Evolutionary conservation across 2,329 filamentous ascomycete species (phyloP), one percentile per base, ranked within the genome.

Genomic region (Fusarium sp.): DNA sequence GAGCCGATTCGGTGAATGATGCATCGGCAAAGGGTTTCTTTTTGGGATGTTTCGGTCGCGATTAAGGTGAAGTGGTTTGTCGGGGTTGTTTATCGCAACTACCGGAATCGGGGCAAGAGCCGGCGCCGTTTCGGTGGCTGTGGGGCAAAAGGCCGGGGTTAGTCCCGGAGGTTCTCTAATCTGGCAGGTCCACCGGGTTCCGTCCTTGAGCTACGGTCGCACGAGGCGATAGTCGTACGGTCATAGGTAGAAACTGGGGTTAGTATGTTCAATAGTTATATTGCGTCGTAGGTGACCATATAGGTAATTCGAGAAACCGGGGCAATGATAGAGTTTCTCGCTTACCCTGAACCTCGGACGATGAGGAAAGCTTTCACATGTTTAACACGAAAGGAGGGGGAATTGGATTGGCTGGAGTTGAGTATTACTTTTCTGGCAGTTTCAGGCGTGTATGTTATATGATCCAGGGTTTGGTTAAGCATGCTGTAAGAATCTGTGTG

Each of bases 81-180:
- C 25, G 65, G 45, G 70, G 23, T 56, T 58, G 37, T 1, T 41
- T n/a, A 59, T 62, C 34, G 18, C 39, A 74, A 69, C 72, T 74
- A 70, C 72, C 66, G 62, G 57, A 75, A 73, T 64, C 65, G 62
- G 72, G 23, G 68, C 65, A 54, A 64, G 18, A 63, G 59, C 72
- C 72, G 72, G 72, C 58, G 64, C 68, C 45, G 25, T 23, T 25
- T 59, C 64, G 72, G 70, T 18, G 50, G 27, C 35, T 52, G 71
- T 74, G 72, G 72, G 48, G 71, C 58, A 50, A 67, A 37, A 20
- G 43, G 41, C 50, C 25, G 45, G 11, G 30, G 35, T 56, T 54
- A 2, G 16, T 30, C 14, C 25, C 6, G 54, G 45, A 4, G 2
- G 43, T 10, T 43, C 25, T 14, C 62, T 14, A 50, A 57, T 27